Base-by-base conservation (phyloP, 306 rosid species). In the Rosa chinensis region DNA sequence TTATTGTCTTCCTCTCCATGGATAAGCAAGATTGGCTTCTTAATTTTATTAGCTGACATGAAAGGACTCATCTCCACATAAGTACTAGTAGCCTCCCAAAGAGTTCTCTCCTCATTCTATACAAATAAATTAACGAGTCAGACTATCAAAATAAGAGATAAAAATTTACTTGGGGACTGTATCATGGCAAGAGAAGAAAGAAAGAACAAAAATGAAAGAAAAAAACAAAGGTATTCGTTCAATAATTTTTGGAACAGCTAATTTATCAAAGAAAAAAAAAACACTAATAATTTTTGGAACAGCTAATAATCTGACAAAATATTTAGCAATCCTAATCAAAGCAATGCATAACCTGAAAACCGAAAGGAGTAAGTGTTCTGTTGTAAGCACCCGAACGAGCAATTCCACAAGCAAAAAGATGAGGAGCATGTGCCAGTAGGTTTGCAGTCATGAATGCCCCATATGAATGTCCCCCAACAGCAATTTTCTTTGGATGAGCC, bases 321-420 rank as follows among this genome's bases (percentile, higher is more conserved):
- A 70, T 12, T 39, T 44, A 58, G 40, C 50, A 37, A 63, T 63
- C n/a, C 48, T 53, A 42, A 39, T 52, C 23, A 61, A 35, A 66
- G 47, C 47, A 68, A 23, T 79, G 45, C 13, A 56, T 45, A 70
- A 93, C 99, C 99, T 95, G 99, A 86, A 95, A 95, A 81, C 99
- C 99, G 58, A 95, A 95, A 79, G 99, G 99, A 80, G 99, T 95
- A 56, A 95, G 93, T 6, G 99, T 95, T 85, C 99, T 89, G 86
- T 95, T 93, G 91, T 95, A 95, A 79, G 99, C 99, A 82, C 99
- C 99, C 76, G 99, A 95, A 49, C 99, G 99, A 81, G 99, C 99
- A 88, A 95, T 76, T 74, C 99, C 99, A 82, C 99, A 95, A 81
- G 96, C 85, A 86, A 95, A 95, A 80, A 95, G 96, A 87, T 95